phyloP scores from a whole-genome alignment of 179 eudicot genomes.

The Vitellaria paradoxa region DNA sequence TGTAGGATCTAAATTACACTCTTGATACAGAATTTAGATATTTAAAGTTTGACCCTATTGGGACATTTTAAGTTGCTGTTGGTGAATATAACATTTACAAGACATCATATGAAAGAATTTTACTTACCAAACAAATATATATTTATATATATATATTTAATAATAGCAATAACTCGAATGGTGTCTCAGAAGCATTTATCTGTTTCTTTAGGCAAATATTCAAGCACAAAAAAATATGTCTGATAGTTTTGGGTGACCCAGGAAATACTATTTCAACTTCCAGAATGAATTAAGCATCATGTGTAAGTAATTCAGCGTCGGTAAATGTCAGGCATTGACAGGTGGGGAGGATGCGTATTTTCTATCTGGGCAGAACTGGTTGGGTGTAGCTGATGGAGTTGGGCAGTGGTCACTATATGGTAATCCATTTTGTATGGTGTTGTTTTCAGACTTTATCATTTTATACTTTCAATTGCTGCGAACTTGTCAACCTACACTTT shows the following conservation, averaged over 20 bases:
- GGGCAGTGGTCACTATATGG: conserved; percentile 82
- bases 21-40: not conserved
- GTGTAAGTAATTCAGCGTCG: conserved; percentile 58
- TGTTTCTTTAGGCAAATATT: not conserved
- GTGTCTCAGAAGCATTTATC: not conserved
- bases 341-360: conserved; percentile 88
- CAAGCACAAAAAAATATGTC: not conserved
- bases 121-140: not conserved
- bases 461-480: not conserved
- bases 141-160: no score
- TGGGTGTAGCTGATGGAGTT: conserved; percentile 91
- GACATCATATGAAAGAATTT: not conserved
- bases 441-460: not conserved
- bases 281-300: conserved; percentile 11
- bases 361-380: conserved; percentile 52
- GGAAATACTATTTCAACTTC: conserved; percentile 8
- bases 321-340: conserved; percentile 92
- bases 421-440: conserved; percentile 16
- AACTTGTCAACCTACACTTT: not conserved
- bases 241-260: not conserved
- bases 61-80: not conserved
- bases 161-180: no score
- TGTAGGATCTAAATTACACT: no score
- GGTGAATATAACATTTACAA: not conserved
- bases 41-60: not conserved